Evolutionary conservation across 23 red algal genomes (phyloP).

Genomic region (Gracilaria gracilis): DNA sequence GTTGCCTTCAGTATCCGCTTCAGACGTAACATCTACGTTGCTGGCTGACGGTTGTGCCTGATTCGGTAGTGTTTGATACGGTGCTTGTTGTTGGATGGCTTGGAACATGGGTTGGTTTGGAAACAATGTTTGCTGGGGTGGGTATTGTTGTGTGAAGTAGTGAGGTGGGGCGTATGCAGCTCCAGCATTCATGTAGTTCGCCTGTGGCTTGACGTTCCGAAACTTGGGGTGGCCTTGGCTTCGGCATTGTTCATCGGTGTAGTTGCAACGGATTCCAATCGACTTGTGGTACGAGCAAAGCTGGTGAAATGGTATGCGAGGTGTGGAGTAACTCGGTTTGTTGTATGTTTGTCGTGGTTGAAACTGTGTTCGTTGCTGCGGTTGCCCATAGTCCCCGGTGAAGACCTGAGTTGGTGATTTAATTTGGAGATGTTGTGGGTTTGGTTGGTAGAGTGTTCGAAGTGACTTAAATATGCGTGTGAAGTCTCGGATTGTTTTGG

Average conservation of each 20-base stretch:
- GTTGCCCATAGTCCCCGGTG: conserved; percentile 18
- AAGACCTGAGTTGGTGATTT: background rate
- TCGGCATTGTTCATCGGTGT: conserved; percentile 29
- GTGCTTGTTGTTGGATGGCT: background rate
- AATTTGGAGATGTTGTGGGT: background rate
- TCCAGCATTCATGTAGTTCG: background rate
- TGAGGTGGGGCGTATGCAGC: background rate
- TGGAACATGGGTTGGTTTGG: background rate
- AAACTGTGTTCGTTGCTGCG: background rate
- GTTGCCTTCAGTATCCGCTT: background rate
- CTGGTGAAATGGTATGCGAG: background rate
- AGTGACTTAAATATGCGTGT: background rate
- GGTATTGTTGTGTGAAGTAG: background rate
- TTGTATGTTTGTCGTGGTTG: background rate
- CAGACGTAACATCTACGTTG: background rate
- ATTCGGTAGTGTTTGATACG: too few relatives aligned
- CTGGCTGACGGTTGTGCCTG: too few relatives aligned
- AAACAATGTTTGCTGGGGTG: background rate
- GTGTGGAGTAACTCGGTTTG: background rate
- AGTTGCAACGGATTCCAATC: background rate
- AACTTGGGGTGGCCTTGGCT: conserved; percentile 5
- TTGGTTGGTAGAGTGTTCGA: background rate
- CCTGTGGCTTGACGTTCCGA: background rate
- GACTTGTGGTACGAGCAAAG: background rate
- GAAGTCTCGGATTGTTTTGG: background rate